Evolutionary conservation across 208 protist species (phyloP).

Genomic region (Trypanosomatidae sp.): DNA sequence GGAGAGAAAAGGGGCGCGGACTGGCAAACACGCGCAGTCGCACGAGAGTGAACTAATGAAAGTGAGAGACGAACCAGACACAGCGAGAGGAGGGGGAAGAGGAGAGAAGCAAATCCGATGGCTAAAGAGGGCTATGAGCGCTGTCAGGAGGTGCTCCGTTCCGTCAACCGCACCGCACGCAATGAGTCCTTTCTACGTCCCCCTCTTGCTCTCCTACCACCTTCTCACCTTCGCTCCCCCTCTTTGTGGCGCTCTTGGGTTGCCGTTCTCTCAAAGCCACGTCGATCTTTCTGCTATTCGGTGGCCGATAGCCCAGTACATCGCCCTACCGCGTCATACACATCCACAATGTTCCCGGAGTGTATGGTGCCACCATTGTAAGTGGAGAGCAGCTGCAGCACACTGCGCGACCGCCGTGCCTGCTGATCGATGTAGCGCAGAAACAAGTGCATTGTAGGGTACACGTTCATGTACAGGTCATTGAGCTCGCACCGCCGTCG

Average conservation of each 20-base stretch:
- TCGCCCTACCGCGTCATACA: constrained; percentile 56
- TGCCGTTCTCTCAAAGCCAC: not conserved
- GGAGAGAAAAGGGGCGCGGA: not conserved
- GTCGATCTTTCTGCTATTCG: not conserved
- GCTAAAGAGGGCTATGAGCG: not conserved
- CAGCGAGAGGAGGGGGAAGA: not conserved
- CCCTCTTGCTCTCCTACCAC: not conserved
- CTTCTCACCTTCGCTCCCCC: not conserved
- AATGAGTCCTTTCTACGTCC: not conserved
- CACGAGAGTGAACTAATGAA: not conserved
- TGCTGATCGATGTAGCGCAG: constrained; percentile 58
- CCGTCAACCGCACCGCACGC: not conserved
- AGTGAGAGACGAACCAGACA: not conserved
- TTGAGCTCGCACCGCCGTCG: constrained; percentile 54
- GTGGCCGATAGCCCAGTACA: constrained; percentile 25
- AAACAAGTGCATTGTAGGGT: constrained; percentile 63
- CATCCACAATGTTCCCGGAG: constrained; percentile 62
- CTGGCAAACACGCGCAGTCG: not conserved
- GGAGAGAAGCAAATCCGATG: not conserved
- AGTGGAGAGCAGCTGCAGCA: constrained; percentile 47
- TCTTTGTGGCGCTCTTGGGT: not conserved
- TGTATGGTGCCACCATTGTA: constrained; percentile 36
- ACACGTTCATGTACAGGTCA: constrained; percentile 75
- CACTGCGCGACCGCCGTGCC: constrained; percentile 31
- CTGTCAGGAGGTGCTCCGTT: not conserved